phyloP scores from a whole-genome alignment of 352 stramenopile genomes.

The Globisporangium acanthophoron region DNA sequence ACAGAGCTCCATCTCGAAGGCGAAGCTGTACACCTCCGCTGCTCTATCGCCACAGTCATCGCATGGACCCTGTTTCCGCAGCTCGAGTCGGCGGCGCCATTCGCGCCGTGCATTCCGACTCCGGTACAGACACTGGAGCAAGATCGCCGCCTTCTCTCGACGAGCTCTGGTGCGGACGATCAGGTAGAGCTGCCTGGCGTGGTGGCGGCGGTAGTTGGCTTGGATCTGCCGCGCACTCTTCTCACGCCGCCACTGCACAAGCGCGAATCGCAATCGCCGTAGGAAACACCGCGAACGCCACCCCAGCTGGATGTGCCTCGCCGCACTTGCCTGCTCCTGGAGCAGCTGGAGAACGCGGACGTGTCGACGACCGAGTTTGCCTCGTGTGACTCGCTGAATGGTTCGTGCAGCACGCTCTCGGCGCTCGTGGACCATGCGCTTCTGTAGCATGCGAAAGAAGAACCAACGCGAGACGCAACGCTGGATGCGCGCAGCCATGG shows the following conservation, averaged over 20 bases:
- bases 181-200: slow-evolving; percentile 19
- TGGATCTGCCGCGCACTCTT: slow-evolving; percentile 23
- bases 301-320: slow-evolving; percentile 22
- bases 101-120: slow-evolving; percentile 18
- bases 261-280: slow-evolving; percentile 2
- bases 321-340: not conserved
- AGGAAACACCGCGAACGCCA: slow-evolving; percentile 29
- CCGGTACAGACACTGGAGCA: slow-evolving; percentile 45
- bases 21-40: slow-evolving; percentile 34
- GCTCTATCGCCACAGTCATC: slow-evolving; percentile 32
- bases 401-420: slow-evolving; percentile 16
- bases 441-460: slow-evolving; percentile 17
- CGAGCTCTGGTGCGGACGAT: slow-evolving; percentile 19
- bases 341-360: not conserved
- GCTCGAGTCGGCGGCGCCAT: slow-evolving; percentile 25
- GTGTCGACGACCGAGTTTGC: slow-evolving; percentile 12
- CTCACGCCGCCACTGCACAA: slow-evolving; percentile 11
- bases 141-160: slow-evolving; percentile 27
- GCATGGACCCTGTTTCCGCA: slow-evolving; percentile 32
- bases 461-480: slow-evolving; percentile 21
- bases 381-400: slow-evolving; percentile 25
- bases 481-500: slow-evolving; percentile 40
- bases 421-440: slow-evolving; percentile 7
- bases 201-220: slow-evolving; percentile 9
- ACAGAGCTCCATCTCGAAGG: slow-evolving; percentile 26